Evolutionary conservation across 805 yeast genomes (phyloP).

Genomic region (Ogataea parapolymorpha): DNA sequence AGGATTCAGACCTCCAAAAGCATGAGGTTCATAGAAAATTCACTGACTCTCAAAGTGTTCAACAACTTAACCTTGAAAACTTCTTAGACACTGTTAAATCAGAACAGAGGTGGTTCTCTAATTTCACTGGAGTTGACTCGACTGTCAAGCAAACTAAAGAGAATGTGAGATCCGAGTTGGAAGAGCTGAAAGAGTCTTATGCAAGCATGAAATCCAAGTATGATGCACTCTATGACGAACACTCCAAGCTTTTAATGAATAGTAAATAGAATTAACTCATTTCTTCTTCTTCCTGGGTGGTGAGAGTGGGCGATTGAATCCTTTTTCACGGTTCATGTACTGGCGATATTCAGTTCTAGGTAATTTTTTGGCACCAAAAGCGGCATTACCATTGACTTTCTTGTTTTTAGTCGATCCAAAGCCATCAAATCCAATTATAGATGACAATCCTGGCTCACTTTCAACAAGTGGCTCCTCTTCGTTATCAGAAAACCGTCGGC

Average conservation of each 20-base stretch:
- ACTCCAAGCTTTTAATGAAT: constrained; percentile 36
- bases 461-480: constrained; percentile 2
- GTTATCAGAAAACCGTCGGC: constrained; percentile 1
- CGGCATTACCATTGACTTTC: constrained; percentile 48
- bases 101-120: constrained; percentile 52
- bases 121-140: constrained; percentile 40
- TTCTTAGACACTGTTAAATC: constrained; percentile 48
- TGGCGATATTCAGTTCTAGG: constrained; percentile 49
- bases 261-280: constrained; percentile 6
- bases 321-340: constrained; percentile 56
- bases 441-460: constrained; percentile 2
- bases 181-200: constrained; percentile 55
- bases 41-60: constrained; percentile 19
- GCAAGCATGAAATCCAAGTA: constrained; percentile 55
- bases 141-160: constrained; percentile 20
- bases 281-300: constrained; percentile 36
- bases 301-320: constrained; percentile 53
- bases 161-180: constrained; percentile 44
- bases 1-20: constrained; percentile 36
- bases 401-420: constrained; percentile 56
- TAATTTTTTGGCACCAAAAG: constrained; percentile 39
- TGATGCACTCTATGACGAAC: constrained; percentile 54
- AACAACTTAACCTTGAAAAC: constrained; percentile 39
- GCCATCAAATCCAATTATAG: constrained; percentile 55
- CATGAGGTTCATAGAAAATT: constrained; percentile 43